These are phyloP conservation scores for Solanum lycopersicoides DNA, from an alignment of 257 asterid genomes.

Conservation along the genomic window DNA sequence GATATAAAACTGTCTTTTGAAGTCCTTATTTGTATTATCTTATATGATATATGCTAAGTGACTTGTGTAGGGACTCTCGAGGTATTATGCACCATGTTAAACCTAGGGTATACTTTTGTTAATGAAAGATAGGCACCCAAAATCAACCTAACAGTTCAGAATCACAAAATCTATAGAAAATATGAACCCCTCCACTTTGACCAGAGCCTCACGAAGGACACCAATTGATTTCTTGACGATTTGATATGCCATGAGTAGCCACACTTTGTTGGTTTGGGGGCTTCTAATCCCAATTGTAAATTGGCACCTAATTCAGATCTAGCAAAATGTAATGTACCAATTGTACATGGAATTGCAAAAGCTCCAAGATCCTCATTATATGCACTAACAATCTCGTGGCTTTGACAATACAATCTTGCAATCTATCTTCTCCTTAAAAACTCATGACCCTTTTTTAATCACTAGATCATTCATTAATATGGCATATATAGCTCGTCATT, in stretches of 20 bases:
- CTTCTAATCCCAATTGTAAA: no score
- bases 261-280: background rate
- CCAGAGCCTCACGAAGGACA: background rate
- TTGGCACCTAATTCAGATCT: background rate
- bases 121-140: background rate
- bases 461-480: background rate
- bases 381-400: background rate
- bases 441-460: background rate
- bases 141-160: background rate
- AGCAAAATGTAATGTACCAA: background rate
- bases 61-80: no score
- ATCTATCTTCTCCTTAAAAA: no score
- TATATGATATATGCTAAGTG: background rate
- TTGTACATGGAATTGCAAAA: background rate
- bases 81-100: background rate
- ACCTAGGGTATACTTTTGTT: background rate
- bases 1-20: background rate
- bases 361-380: background rate
- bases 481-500: background rate
- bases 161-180: background rate
- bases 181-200: background rate
- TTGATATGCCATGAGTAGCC: background rate
- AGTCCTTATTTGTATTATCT: no score
- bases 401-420: background rate
- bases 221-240: background rate